A percentile compares a stretch with the other conserved stretches of the same genome.
phyloP scores from a whole-genome alignment of 2,329 filamentous ascomycete genomes.

The Fusarium udum region DNA sequence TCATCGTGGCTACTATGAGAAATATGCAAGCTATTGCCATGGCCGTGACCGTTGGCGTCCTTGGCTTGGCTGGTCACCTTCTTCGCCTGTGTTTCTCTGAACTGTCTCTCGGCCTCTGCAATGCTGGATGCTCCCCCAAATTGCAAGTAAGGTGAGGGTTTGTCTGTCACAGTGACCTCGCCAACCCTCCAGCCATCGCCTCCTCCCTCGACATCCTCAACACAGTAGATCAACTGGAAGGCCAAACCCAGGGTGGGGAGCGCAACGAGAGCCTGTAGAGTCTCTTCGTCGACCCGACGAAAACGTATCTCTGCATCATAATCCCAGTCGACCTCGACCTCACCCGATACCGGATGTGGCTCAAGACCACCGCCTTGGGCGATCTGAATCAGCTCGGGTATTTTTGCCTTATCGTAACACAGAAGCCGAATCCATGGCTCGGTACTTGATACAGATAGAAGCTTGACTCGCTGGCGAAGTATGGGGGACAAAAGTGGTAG shows the following conservation, averaged over 20 bases:
- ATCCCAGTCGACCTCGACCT: constrained; percentile 78
- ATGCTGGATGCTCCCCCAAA: constrained; percentile 64
- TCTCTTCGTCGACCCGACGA: constrained; percentile 77
- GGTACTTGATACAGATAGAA: constrained; percentile 67
- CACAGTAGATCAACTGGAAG: constrained; percentile 76
- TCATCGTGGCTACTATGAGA: constrained; percentile 42
- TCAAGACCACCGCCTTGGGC: constrained; percentile 72
- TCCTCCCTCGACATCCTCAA: constrained; percentile 68
- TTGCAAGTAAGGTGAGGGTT: constrained; percentile 62
- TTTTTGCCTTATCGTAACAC: constrained; percentile 70
- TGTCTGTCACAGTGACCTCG: constrained; percentile 71
- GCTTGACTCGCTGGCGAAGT: constrained; percentile 70
- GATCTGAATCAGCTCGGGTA: constrained; percentile 67
- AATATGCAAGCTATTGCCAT: constrained; percentile 23
- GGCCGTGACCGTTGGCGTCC: constrained; percentile 11
- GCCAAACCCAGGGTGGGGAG: constrained; percentile 69
- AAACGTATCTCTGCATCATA: constrained; percentile 71
- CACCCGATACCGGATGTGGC: constrained; percentile 83
- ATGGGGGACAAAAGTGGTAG: constrained; percentile 72
- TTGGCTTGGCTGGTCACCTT: constrained; percentile 32
- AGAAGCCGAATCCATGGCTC: constrained; percentile 79
- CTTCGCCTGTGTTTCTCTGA: constrained; percentile 48
- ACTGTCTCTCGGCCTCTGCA: constrained; percentile 68
- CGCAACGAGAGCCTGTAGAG: constrained; percentile 73
- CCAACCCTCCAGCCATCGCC: constrained; percentile 76